Evolutionary conservation across 1,284 basidiomycete species (phyloP).

Genomic region (Chiua sp.): DNA sequence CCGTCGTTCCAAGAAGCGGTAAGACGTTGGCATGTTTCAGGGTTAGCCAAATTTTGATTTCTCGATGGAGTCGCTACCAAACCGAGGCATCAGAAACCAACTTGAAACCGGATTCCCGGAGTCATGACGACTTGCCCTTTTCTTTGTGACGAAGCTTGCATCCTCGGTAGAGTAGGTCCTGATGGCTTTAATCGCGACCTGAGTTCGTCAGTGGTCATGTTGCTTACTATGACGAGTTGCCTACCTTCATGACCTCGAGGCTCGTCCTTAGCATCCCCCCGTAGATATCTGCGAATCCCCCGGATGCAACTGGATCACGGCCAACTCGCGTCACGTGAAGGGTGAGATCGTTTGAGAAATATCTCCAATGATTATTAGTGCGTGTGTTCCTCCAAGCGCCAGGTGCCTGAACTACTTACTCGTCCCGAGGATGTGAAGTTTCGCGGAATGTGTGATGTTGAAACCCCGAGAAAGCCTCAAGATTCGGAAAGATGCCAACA

Average conservation of each 20-base stretch:
- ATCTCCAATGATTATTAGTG: not conserved
- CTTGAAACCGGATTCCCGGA: not conserved
- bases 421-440: not conserved
- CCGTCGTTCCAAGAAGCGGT: conserved; percentile 24
- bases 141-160: conserved; percentile 15
- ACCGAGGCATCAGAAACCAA: not conserved
- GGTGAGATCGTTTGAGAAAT: conserved; percentile 11
- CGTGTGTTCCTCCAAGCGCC: not conserved
- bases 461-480: not conserved
- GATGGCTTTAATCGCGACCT: conserved; percentile 28
- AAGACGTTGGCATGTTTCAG: conserved; percentile 25
- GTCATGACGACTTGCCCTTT: conserved; percentile 1
- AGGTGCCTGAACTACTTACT: not conserved
- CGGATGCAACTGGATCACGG: conserved; percentile 12
- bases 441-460: not conserved
- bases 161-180: conserved; percentile 16
- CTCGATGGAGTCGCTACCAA: conserved; percentile 19
- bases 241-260: not conserved
- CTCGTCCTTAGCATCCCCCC: not conserved
- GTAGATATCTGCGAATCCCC: conserved; percentile 18
- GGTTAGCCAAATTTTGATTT: conserved; percentile 25
- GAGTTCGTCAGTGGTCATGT: not conserved
- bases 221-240: not conserved
- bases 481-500: not conserved
- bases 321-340: conserved; percentile 7